Base-by-base conservation (phyloP, 257 asterid species). In the Ajuga chamaepitys region DNA sequence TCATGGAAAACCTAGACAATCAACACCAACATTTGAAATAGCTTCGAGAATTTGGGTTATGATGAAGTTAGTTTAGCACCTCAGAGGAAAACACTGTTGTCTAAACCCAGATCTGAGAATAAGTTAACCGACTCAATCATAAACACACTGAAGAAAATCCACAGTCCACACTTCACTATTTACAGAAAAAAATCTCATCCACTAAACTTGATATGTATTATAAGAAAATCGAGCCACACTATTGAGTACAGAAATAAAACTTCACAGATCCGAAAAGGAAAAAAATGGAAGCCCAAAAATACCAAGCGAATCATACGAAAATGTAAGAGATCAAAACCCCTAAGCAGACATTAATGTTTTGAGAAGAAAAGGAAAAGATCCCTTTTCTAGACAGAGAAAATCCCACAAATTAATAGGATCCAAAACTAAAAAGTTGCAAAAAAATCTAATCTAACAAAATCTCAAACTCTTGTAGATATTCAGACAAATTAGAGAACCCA, bases 81-180 rank as follows among this genome's bases (percentile, higher is more conserved):
- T 24, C 48, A 9, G 62, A 52, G 51, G 64, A 64, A 68, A 52
- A 70, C 4, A 62, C 48, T 45, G 57, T 50, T 62, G 68, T 44
- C 66, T 34, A 62, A 65, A 68, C 70, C 44, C 76, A 80, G 86
- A 83, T 83, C 89, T 80, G 79, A 62, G 61, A 72, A 69, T 24
- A 34, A 74, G 24, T 30, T 22, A 46, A 60, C 58, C 13, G n/a
- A 66, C 58, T 55, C 69, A 55, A 41, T 56, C 60, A 73, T 17
- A 56, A 50, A 58, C 5, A 65, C 25, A 54, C 60, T 28, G 58
- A 45, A 52, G 13, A 50, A 14, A 46, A 53, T 48, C 16, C 64
- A 42, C 21, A 67, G 14, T 62, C 7, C 40, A 10, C 57, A 60
- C 50, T 64, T 58, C 55, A 44, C 0, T 14, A 25, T 53, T 41